Conservation (phyloP, 495 filamentous ascomycete species). For the Hypoxylon perforatum region DNA sequence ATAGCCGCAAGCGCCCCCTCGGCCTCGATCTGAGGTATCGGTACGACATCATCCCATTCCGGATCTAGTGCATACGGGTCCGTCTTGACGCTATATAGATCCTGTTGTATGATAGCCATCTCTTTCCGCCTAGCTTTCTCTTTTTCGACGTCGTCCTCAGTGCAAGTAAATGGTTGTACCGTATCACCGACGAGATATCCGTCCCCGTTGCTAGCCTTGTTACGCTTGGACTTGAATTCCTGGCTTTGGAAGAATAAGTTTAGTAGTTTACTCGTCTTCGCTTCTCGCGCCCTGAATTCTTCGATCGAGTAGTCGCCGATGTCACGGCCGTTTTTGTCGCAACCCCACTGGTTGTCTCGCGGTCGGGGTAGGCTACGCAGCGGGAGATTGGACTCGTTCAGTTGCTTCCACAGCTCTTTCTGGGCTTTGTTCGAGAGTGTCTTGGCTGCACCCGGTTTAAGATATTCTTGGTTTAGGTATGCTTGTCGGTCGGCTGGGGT, state of each 20-base stretch:
- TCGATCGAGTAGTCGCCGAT: slow-evolving; percentile 52
- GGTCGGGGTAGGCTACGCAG: slow-evolving; percentile 44
- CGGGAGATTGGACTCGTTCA: slow-evolving; percentile 59
- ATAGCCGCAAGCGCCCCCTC: slow-evolving; percentile 84
- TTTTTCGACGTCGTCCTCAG: slow-evolving; percentile 55
- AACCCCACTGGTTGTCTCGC: slow-evolving; percentile 51
- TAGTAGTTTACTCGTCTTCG: slow-evolving; percentile 43
- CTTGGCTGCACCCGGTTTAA: slow-evolving; percentile 42
- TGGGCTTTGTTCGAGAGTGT: slow-evolving; percentile 54
- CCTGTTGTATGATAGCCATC: slow-evolving; percentile 54
- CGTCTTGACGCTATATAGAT: slow-evolving; percentile 57
- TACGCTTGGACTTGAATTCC: slow-evolving; percentile 45
- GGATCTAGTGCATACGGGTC: slow-evolving; percentile 73
- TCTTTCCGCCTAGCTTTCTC: slow-evolving; percentile 55
- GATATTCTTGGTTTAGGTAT: slow-evolving; percentile 49
- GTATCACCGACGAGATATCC: slow-evolving; percentile 30
- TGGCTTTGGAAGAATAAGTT: slow-evolving; percentile 43
- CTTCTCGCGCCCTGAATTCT: slow-evolving; percentile 50
- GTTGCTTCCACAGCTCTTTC: slow-evolving; percentile 60
- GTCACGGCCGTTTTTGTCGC: slow-evolving; percentile 54
- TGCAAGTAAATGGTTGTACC: slow-evolving; percentile 33
- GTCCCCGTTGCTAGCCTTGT: slow-evolving; percentile 30
- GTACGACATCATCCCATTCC: slow-evolving; percentile 83
- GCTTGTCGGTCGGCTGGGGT: slow-evolving; percentile 50
- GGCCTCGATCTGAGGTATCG: slow-evolving; percentile 87